Conservation (phyloP, 352 stramenopile species). For the Globisporangium recalcitrans region DNA sequence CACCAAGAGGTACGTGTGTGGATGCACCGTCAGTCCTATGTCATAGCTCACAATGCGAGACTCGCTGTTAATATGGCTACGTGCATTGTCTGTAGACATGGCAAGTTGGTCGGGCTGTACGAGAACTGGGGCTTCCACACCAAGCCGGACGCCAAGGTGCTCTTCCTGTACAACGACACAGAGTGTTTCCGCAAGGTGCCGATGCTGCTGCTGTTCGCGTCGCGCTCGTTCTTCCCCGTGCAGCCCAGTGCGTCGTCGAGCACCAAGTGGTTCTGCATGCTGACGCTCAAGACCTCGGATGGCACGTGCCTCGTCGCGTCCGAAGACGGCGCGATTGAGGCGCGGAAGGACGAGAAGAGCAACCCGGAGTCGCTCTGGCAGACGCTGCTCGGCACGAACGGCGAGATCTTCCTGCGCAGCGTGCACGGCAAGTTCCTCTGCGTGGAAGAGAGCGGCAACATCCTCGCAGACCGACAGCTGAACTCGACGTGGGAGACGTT, state of each 20-base stretch:
- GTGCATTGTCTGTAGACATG: too few relatives aligned
- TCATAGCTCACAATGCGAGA: too few relatives aligned
- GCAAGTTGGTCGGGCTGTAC: constrained; percentile 67
- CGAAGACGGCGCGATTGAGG: constrained; percentile 58
- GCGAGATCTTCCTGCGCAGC: constrained; percentile 68
- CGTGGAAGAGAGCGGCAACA: constrained; percentile 64
- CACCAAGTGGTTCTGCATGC: constrained; percentile 68
- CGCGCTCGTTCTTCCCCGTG: constrained; percentile 32
- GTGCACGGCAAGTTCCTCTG: constrained; percentile 82
- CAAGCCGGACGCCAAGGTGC: constrained; percentile 50
- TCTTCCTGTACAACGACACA: constrained; percentile 83
- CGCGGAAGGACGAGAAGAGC: constrained; percentile 18
- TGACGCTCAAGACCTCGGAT: constrained; percentile 56
- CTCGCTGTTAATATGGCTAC: background rate
- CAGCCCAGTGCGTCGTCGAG: constrained; percentile 27
- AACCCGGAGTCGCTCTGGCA: constrained; percentile 61
- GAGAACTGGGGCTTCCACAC: constrained; percentile 59
- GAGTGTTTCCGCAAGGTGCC: constrained; percentile 83
- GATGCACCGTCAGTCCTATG: background rate
- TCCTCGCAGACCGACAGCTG: constrained; percentile 58
- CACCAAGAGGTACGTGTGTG: constrained; percentile 30
- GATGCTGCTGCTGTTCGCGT: constrained; percentile 52
- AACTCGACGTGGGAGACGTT: constrained; percentile 89
- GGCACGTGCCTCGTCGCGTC: constrained; percentile 63
- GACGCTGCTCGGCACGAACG: constrained; percentile 48